Conservation (phyloP, 805 yeast genomes). For the Ogataea chonburiensis region DNA sequence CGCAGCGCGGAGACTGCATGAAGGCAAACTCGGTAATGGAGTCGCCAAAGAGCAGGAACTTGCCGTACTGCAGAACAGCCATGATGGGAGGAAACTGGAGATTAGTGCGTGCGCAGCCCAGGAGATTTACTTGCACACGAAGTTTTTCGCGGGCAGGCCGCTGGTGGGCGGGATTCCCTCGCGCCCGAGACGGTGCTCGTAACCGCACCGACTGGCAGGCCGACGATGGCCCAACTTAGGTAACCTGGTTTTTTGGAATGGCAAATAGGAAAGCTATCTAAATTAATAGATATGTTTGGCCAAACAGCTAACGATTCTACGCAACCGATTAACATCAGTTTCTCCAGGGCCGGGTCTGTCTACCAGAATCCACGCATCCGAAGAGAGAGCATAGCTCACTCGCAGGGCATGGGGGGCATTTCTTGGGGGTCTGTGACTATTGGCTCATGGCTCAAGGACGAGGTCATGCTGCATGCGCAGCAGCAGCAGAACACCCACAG, state of each 20-base stretch:
- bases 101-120: neutral
- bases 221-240: constrained; percentile 13
- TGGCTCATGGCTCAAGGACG: constrained; percentile 95
- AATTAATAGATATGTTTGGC: constrained; percentile 23
- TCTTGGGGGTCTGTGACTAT: constrained; percentile 96
- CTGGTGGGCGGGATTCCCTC: constrained; percentile 1
- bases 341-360: constrained; percentile 37
- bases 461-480: constrained; percentile 57
- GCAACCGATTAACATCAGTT: constrained; percentile 41
- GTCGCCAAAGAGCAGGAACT: constrained; percentile 37
- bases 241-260: constrained; percentile 11
- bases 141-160: neutral
- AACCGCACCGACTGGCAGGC: constrained; percentile 7
- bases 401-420: constrained; percentile 97
- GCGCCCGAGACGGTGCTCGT: constrained; percentile 6
- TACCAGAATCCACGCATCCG: constrained; percentile 55
- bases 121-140: neutral
- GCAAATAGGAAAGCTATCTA: constrained; percentile 9
- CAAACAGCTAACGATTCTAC: constrained; percentile 31
- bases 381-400: constrained; percentile 90
- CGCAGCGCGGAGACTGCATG: constrained; percentile 4
- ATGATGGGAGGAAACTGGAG: constrained; percentile 6
- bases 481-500: constrained; percentile 21
- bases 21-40: constrained; percentile 37
- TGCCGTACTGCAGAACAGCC: constrained; percentile 24